Percentiles rank a stretch among this genome's conserved stretches.
Conservation (phyloP, 2,329 filamentous ascomycete genomes). For the Alternaria brassicicola region DNA sequence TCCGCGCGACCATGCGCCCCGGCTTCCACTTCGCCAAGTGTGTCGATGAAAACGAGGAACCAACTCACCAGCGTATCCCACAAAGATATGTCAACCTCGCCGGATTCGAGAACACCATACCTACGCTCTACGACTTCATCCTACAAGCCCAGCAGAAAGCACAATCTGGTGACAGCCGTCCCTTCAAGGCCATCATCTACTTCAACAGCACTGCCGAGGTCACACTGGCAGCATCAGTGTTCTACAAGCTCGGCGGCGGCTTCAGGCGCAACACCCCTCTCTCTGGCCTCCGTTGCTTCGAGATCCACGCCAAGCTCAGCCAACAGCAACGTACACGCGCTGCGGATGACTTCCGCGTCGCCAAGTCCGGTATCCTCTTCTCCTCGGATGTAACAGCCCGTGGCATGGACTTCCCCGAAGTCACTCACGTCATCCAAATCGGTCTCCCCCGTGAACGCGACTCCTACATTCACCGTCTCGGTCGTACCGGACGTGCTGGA, state of each 20-base stretch:
- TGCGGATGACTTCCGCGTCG: conserved; percentile 72
- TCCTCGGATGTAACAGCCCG: conserved; percentile 59
- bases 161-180: conserved; percentile 53
- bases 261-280: conserved; percentile 39
- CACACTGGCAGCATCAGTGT: conserved; percentile 65
- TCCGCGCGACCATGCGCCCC: conserved; percentile 76
- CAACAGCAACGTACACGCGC: conserved; percentile 72
- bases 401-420: conserved; percentile 61
- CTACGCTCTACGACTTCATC: conserved; percentile 77
- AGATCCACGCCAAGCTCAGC: conserved; percentile 80
- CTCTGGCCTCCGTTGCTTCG: conserved; percentile 52
- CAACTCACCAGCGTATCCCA: conserved; percentile 83
- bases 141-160: conserved; percentile 62
- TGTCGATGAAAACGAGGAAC: conserved; percentile 78
- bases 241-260: conserved; percentile 57
- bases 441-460: conserved; percentile 54
- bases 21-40: conserved; percentile 90
- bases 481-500: conserved; percentile 67
- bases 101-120: conserved; percentile 77
- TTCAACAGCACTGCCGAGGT: conserved; percentile 80
- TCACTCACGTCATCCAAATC: conserved; percentile 60
- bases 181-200: conserved; percentile 97
- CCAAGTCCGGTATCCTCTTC: conserved; percentile 61
- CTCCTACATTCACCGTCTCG: conserved; percentile 59
- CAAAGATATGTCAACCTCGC: conserved; percentile 74